A percentile compares a stretch with the other conserved stretches of the same genome.
Evolutionary conservation across 2,329 filamentous ascomycete species (phyloP).

Genomic region (Colletotrichum liaoningense): DNA sequence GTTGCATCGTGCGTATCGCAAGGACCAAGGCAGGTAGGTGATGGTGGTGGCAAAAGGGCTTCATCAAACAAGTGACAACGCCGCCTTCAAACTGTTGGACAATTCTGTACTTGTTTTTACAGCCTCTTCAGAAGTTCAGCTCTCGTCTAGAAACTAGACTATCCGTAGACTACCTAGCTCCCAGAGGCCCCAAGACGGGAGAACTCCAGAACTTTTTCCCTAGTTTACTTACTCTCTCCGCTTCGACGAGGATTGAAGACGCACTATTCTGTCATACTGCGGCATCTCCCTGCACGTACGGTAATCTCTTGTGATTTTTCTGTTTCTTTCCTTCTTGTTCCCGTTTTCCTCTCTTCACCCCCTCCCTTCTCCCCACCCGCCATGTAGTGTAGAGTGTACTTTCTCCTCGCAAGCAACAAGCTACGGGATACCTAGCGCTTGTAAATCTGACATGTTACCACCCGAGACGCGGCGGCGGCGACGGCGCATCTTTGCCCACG

Average conservation of each 20-base stretch:
- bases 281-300: constrained; percentile 20
- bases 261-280: constrained; percentile 31
- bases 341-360: neutral
- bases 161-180: too few relatives aligned
- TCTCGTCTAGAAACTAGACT: too few relatives aligned
- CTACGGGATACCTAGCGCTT: constrained; percentile 11
- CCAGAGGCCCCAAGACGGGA: neutral
- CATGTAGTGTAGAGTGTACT: too few relatives aligned
- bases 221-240: neutral
- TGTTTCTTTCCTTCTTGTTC: neutral
- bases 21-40: too few relatives aligned
- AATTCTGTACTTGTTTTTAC: neutral
- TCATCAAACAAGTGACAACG: too few relatives aligned
- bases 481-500: constrained; percentile 28
- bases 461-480: constrained; percentile 31
- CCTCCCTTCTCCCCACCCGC: neutral
- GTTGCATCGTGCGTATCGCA: neutral
- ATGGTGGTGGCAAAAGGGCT: neutral
- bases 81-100: neutral
- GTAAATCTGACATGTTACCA: constrained; percentile 33
- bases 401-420: neutral
- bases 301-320: neutral
- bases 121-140: neutral
- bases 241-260: constrained; percentile 1
- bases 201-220: neutral